Evolutionary conservation across 352 stramenopile species (phyloP).

Genomic region (Pythium guiyangense): DNA sequence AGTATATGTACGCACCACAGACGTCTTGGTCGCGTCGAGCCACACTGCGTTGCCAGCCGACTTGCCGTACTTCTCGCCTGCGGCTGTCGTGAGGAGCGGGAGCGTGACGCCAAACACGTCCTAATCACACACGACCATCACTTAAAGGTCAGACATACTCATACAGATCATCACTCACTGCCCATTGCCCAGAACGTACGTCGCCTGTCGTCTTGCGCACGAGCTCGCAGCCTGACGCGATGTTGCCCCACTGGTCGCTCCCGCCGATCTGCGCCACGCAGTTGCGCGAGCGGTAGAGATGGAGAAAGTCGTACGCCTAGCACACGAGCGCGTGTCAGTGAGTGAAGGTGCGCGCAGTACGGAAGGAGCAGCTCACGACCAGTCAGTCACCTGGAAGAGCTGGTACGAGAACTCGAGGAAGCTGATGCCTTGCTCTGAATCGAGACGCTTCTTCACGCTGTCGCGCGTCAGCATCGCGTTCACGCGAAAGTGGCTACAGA

Average conservation of each 20-base stretch:
- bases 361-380: background rate
- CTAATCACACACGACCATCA: too few relatives aligned
- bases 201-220: slow-evolving; percentile 87
- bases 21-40: slow-evolving; percentile 94
- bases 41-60: slow-evolving; percentile 97
- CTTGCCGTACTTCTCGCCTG: slow-evolving; percentile 99
- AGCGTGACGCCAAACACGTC: slow-evolving; percentile 94
- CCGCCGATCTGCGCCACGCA: slow-evolving; percentile 96
- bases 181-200: slow-evolving; percentile 12
- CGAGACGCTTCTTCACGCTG: slow-evolving; percentile 96
- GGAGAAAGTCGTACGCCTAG: slow-evolving; percentile 97
- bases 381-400: slow-evolving; percentile 88
- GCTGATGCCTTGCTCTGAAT: slow-evolving; percentile 93
- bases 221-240: slow-evolving; percentile 96
- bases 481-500: slow-evolving; percentile 91
- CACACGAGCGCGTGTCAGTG: background rate
- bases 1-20: slow-evolving; percentile 87
- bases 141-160: background rate
- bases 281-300: slow-evolving; percentile 90
- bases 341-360: background rate
- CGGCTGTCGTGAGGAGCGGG: slow-evolving; percentile 94
- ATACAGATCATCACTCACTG: slow-evolving; percentile 15
- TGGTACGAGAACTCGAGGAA: slow-evolving; percentile 99
- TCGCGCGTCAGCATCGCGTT: slow-evolving; percentile 99
- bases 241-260: slow-evolving; percentile 99